Evolutionary conservation across 2,329 filamentous ascomycete genomes (phyloP).

Genomic region (Diaporthe capsici): DNA sequence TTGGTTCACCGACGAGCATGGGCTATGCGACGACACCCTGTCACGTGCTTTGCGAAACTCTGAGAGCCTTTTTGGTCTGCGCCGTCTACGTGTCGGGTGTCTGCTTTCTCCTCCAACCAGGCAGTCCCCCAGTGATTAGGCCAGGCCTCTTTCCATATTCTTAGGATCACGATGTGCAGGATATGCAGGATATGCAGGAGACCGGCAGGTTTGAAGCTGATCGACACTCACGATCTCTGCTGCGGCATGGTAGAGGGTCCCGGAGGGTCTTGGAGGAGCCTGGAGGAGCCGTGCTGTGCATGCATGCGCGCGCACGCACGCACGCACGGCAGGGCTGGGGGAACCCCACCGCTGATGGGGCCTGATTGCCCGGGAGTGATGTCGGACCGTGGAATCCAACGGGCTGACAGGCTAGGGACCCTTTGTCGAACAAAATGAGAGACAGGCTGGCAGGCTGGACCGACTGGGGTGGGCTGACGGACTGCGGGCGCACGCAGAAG

Average conservation of each 20-base stretch:
- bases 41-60: conserved; percentile 8
- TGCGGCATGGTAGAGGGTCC: conserved; percentile 26
- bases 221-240: conserved; percentile 18
- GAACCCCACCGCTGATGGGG: not conserved
- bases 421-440: not conserved
- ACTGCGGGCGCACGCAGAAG: not conserved
- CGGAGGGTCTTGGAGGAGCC: conserved; percentile 14
- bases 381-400: conserved; percentile 19
- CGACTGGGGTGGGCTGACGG: not conserved
- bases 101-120: not conserved
- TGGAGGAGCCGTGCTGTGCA: conserved; percentile 7
- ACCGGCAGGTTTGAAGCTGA: conserved; percentile 19
- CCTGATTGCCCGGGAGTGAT: conserved; percentile 25
- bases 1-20: not conserved
- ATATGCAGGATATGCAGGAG: conserved; percentile 21
- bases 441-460: not conserved
- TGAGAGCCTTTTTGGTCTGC: not conserved
- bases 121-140: not conserved
- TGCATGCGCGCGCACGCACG: conserved; percentile 9
- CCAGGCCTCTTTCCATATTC: not conserved
- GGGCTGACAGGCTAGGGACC: conserved; percentile 22
- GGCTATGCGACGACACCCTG: conserved; percentile 18
- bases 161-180: conserved; percentile 23
- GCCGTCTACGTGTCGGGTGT: not conserved
- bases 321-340: conserved; percentile 13